Evolutionary conservation across 2,329 filamentous ascomycete genomes (phyloP).

Genomic region (Penicillium sp.): DNA sequence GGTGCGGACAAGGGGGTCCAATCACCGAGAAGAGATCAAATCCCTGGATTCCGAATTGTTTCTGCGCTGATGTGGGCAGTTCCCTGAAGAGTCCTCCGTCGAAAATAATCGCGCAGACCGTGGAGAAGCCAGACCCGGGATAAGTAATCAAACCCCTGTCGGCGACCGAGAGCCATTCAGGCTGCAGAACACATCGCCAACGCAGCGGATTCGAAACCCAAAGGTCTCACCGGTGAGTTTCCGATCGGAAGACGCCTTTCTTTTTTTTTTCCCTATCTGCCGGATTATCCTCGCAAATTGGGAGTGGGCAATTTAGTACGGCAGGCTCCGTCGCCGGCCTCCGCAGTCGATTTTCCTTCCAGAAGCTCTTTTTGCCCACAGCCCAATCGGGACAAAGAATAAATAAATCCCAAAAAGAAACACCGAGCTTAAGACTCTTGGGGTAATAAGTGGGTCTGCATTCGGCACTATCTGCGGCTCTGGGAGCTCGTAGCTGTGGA

Average conservation of each 20-base stretch:
- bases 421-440: constrained; percentile 1
- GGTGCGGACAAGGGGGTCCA: constrained; percentile 4
- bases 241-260: constrained; percentile 1
- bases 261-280: neutral
- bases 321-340: neutral
- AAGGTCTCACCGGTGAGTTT: constrained; percentile 9
- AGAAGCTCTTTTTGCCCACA: neutral
- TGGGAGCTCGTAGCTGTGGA: constrained; percentile 27
- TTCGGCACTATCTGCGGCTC: constrained; percentile 30
- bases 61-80: neutral
- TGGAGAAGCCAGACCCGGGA: neutral
- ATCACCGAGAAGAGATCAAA: constrained; percentile 1
- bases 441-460: constrained; percentile 11
- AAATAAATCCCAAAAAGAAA: neutral
- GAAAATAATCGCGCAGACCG: constrained; percentile 7
- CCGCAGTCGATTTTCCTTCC: neutral
- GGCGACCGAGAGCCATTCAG: constrained; percentile 13
- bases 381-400: neutral
- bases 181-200: constrained; percentile 2
- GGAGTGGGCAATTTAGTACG: neutral
- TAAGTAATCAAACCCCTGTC: constrained; percentile 8
- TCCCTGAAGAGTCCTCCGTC: neutral
- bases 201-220: constrained; percentile 10
- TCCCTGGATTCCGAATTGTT: constrained; percentile 12
- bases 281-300: neutral